A percentile compares a stretch with the other conserved stretches of the same genome.
Conservation (phyloP, 2,329 filamentous ascomycete species). For the Lecanicillium sp. region DNA sequence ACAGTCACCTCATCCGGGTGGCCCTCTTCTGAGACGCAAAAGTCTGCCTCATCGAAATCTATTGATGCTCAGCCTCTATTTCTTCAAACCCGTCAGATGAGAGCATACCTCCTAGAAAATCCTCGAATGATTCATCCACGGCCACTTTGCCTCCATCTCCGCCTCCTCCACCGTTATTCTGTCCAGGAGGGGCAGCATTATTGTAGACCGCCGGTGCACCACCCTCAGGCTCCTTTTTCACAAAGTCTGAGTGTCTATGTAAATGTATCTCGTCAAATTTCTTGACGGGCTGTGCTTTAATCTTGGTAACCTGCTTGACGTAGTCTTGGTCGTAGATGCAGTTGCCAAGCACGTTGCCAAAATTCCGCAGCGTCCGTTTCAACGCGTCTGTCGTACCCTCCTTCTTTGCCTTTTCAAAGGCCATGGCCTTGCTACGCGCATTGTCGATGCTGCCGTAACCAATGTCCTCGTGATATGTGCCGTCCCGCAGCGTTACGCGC, state of each 20-base stretch:
- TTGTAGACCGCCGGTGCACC: constrained; percentile 2
- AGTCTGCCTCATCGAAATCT: constrained; percentile 72
- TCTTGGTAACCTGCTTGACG: constrained; percentile 76
- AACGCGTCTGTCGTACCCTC: constrained; percentile 92
- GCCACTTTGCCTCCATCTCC: constrained; percentile 3
- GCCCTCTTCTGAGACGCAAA: constrained; percentile 58
- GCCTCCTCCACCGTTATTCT: constrained; percentile 1
- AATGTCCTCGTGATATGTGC: constrained; percentile 95
- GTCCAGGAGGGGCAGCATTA: constrained; percentile 2
- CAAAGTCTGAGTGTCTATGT: constrained; percentile 72
- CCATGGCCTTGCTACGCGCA: constrained; percentile 85
- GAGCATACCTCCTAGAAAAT: constrained; percentile 39
- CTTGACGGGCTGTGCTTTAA: constrained; percentile 65
- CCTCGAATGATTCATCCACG: constrained; percentile 36
- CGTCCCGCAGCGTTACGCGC: constrained; percentile 81
- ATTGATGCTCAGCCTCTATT: constrained; percentile 29
- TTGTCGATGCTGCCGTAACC: constrained; percentile 97
- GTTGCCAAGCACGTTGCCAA: constrained; percentile 95
- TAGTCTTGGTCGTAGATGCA: constrained; percentile 98
- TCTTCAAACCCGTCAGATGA: constrained; percentile 28
- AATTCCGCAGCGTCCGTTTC: constrained; percentile 82
- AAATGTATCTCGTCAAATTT: constrained; percentile 74
- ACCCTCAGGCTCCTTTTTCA: constrained; percentile 42
- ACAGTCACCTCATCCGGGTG: constrained; percentile 72
- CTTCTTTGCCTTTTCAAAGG: constrained; percentile 98